Evolutionary conservation across 768 basidiomycete genomes (phyloP).

Genomic region (Thelephora aurantiotincta): DNA sequence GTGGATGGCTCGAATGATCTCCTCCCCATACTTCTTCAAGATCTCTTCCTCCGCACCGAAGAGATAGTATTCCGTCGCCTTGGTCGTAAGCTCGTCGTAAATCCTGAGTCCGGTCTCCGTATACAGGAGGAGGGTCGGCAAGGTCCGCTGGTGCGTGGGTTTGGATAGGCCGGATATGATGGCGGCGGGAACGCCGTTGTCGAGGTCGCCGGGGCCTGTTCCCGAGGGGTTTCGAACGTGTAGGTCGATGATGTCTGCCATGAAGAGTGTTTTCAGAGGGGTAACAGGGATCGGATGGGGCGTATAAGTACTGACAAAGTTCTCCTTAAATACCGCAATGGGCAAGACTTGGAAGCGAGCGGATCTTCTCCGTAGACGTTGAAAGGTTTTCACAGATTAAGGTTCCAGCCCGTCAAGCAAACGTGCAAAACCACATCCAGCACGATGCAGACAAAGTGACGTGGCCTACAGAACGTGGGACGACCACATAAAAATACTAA

Average conservation of each 20-base stretch:
- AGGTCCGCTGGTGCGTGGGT: slow-evolving; percentile 37
- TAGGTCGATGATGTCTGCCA: slow-evolving; percentile 32
- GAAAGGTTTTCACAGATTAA: too few relatives aligned
- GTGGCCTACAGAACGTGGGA: too few relatives aligned
- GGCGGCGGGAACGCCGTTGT: slow-evolving; percentile 27
- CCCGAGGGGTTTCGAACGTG: slow-evolving; percentile 20
- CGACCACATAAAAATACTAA: too few relatives aligned
- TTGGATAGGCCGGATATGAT: slow-evolving; percentile 31
- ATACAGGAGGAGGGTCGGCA: slow-evolving; percentile 81
- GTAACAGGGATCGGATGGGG: neutral
- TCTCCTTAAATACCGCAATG: too few relatives aligned
- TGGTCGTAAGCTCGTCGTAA: slow-evolving; percentile 76
- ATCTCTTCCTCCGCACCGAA: slow-evolving; percentile 84
- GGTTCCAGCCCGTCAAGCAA: too few relatives aligned
- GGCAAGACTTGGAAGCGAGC: too few relatives aligned
- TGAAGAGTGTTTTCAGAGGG: slow-evolving; percentile 5
- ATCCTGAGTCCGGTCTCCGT: slow-evolving; percentile 74
- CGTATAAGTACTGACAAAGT: too few relatives aligned
- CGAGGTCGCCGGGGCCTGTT: slow-evolving; percentile 19
- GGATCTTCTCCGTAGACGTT: too few relatives aligned
- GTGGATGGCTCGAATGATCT: slow-evolving; percentile 69
- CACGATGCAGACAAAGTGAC: too few relatives aligned
- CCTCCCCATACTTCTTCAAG: slow-evolving; percentile 51
- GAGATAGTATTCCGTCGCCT: slow-evolving; percentile 76
- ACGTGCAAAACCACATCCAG: too few relatives aligned